Base-by-base conservation (phyloP, 805 yeast genomes). In the Kluyveromyces wickerhamii region DNA sequence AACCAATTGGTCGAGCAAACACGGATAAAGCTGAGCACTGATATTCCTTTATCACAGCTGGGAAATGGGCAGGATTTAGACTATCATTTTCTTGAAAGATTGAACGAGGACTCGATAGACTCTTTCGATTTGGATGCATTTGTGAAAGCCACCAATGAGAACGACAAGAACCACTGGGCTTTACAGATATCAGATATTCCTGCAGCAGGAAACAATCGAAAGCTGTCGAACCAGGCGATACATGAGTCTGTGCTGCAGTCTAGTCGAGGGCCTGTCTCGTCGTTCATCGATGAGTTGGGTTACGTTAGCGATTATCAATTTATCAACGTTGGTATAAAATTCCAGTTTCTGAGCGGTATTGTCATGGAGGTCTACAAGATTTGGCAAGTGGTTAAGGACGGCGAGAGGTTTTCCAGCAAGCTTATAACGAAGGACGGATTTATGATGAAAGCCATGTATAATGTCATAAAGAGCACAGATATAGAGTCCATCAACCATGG, bases 141-240 rank as follows among this genome's bases (percentile, higher is more conserved):
- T 8, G 21, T 28, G 7, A 27, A 27, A 5, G 20, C 24, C 3
- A 15, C 20, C n/a, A 27, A 34, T 16, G 29, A 24, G 10, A 13
- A 33, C 9, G 12, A 27, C 17, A 14, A 28, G 14, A 21, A 24
- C 3, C 29, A 51, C 5, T 82, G 88, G 89, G 68, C 78, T 1
- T 48, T 82, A 6, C 81, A 74, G 44, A 64, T 77, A 17, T 63
- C 74, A 4, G 94, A 83, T 56, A 78, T 83, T 9, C 92, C 92
- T 2, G 72, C 78, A 5, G 88, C 85, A 7, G 89, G 89, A 3
- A 71, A 67, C 59, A 49, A 42, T 26, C 68, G 72, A 48, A 69
- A 71, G 54, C 78, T 71, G 36, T 70, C 68, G 16, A 74, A 71
- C 39, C 94, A 86, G 52, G 71, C 83, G 12, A 68, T 84, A 9